These are phyloP conservation scores for Penicillium thymicola DNA, from an alignment of 2,329 filamentous ascomycete genomes.

Conservation along the genomic window DNA sequence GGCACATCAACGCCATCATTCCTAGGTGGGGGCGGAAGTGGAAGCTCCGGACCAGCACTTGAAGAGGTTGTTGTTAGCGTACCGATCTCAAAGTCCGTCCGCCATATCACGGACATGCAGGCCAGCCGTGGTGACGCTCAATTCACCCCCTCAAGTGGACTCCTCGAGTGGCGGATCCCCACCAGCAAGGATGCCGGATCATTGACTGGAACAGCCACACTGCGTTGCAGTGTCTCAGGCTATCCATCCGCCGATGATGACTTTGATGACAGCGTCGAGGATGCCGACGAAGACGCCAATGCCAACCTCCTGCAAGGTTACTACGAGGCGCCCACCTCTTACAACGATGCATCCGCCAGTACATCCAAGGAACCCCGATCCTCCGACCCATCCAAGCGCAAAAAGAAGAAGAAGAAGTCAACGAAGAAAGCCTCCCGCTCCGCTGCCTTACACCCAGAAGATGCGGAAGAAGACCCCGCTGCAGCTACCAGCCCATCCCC, in stretches of 20 bases:
- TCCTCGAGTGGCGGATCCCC: constrained; percentile 79
- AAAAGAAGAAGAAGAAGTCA: constrained; percentile 39
- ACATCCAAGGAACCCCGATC: constrained; percentile 26
- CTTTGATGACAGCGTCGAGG: constrained; percentile 42
- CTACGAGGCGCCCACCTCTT: constrained; percentile 43
- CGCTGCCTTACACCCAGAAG: constrained; percentile 16
- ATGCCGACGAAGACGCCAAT: constrained; percentile 31
- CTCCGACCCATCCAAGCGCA: constrained; percentile 30
- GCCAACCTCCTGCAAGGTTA: constrained; percentile 46
- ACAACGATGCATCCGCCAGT: constrained; percentile 23
- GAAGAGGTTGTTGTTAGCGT: constrained; percentile 77
- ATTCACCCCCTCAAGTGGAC: constrained; percentile 69
- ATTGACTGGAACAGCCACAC: constrained; percentile 64
- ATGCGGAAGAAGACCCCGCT: constrained; percentile 14
- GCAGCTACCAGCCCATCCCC: constrained; percentile 21
- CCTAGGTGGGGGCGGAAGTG: constrained; percentile 52
- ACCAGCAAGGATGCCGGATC: constrained; percentile 67
- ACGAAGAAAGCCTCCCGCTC: constrained; percentile 29
- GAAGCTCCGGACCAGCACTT: constrained; percentile 58
- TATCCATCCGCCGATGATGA: constrained; percentile 50
- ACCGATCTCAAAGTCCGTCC: constrained; percentile 73
- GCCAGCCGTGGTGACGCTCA: constrained; percentile 78
- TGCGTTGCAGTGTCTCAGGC: constrained; percentile 79
- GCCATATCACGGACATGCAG: constrained; percentile 78
- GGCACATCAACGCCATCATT: constrained; percentile 51